phyloP scores from a whole-genome alignment of 2,329 filamentous ascomycete genomes.

The Neonectria ditissima region DNA sequence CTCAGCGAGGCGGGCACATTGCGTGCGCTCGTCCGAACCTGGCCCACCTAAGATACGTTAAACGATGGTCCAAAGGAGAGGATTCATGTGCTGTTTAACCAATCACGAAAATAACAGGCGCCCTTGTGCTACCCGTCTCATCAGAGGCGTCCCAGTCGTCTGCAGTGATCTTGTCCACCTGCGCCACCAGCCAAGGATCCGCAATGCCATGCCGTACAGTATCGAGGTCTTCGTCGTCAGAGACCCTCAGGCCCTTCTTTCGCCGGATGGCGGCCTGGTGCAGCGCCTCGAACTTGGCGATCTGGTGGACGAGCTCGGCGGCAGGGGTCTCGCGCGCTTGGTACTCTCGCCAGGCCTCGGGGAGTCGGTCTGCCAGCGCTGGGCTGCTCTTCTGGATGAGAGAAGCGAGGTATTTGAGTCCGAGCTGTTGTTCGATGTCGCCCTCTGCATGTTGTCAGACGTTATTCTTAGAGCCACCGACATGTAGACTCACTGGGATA shows the following conservation, averaged over 20 bases:
- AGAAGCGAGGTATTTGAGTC: constrained; percentile 23
- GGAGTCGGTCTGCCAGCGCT: constrained; percentile 16
- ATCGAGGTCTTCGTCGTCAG: constrained; percentile 11
- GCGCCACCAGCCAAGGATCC: constrained; percentile 22
- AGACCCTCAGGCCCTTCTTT: constrained; percentile 6
- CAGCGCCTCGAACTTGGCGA: constrained; percentile 24
- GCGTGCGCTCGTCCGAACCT: background rate
- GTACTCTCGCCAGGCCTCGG: constrained; percentile 22
- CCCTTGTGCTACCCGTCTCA: background rate
- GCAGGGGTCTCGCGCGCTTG: constrained; percentile 22
- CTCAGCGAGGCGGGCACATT: background rate
- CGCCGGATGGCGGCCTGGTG: constrained; percentile 21
- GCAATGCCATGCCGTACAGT: constrained; percentile 9
- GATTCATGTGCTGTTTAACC: constrained; percentile 1
- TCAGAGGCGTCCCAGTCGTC: constrained; percentile 27
- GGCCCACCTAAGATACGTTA: constrained; percentile 16
- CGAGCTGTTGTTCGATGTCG: constrained; percentile 25
- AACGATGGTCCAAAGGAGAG: background rate
- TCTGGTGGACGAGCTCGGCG: constrained; percentile 20
- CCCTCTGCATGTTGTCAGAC: constrained; percentile 3
- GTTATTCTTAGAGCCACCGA: background rate
- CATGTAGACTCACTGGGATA: background rate
- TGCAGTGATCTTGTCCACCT: constrained; percentile 22
- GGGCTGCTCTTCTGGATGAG: constrained; percentile 23
- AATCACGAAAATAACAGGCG: constrained; percentile 27